Conservation (phyloP, 768 basidiomycete genomes). For the Mrakia blollopis region DNA sequence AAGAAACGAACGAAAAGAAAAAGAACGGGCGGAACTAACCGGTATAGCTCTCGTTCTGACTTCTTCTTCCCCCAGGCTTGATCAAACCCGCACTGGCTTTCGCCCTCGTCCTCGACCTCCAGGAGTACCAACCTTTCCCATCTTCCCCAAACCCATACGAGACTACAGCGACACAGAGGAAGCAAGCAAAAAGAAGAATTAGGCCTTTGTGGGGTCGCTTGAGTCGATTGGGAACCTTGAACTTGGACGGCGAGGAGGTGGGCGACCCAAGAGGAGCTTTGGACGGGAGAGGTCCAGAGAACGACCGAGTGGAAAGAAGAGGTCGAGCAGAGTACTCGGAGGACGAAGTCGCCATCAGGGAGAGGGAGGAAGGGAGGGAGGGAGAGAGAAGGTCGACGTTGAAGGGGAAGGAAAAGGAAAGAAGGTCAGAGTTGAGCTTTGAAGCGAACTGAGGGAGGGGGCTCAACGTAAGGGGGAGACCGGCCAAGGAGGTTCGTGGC, state of each 20-base stretch:
- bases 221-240: neutral
- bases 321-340: neutral
- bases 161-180: neutral
- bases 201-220: neutral
- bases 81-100: neutral
- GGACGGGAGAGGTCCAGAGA: neutral
- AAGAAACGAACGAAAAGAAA: neutral
- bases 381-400: neutral
- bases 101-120: neutral
- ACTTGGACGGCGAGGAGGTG: neutral
- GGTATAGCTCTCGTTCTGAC: neutral
- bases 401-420: neutral
- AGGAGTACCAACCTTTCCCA: neutral
- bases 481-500: no score
- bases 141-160: neutral
- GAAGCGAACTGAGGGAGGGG: neutral
- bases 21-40: no score
- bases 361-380: neutral
- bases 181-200: neutral
- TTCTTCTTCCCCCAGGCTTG: neutral
- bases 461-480: neutral
- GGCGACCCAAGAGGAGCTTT: neutral
- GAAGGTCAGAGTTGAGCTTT: no score
- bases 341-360: neutral
- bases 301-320: neutral